Base-by-base conservation (phyloP, 2,329 filamentous ascomycete species). In the Pestalotiopsis sp. region DNA sequence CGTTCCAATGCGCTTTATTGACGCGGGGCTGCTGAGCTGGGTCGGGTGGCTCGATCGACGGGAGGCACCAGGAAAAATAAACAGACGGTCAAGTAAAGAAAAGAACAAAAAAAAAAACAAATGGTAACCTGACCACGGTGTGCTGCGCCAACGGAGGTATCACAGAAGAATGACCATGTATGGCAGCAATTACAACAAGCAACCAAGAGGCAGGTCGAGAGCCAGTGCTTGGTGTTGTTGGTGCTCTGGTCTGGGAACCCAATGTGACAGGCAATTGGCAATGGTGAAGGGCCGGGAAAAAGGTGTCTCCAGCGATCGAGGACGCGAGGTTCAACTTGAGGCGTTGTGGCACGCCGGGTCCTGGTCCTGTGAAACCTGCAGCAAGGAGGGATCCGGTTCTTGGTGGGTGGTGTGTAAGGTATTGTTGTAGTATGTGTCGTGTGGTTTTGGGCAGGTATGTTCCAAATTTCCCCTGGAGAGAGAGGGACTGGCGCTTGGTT, bases 331-430 rank as follows among this genome's bases (percentile, higher is more conserved):
- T 52, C 45, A n/a, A 52, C 45, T 52, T 52, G 45, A 52, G 45
- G 45, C 45, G 45, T n/a, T 52, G 45, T 52, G 45, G 45, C 45
- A 52, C 45, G 20, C 45, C 45, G 17, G 45, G 45, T 52, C 45
- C 45, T 52, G 31, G 31, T 36, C 31, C 31, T 36, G 31, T 52
- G 45, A 52, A 52, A 39, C 31, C 59, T 62, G 59, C 59, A 62
- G 59, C 59, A 36, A 62, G 59, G 59, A 62, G 59, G 59, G 59
- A 62, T 62, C 59, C 59, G 59, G 31, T 62, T 12, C 59, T 62
- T 27, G 59, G 23, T 17, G 56, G 56, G 56, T 25, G 31, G 31
- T 36, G 31, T 36, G 31, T 36, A 36, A 36, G 59, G 27, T 62
- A 38, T 61, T 39, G 58, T 11, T 31, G 58, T 61, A 17, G 58